Percentiles rank a stretch among this genome's conserved stretches.
These are phyloP conservation scores for Fusarium nanum DNA, from an alignment of 2,329 filamentous ascomycete genomes.

Conservation along the genomic window DNA sequence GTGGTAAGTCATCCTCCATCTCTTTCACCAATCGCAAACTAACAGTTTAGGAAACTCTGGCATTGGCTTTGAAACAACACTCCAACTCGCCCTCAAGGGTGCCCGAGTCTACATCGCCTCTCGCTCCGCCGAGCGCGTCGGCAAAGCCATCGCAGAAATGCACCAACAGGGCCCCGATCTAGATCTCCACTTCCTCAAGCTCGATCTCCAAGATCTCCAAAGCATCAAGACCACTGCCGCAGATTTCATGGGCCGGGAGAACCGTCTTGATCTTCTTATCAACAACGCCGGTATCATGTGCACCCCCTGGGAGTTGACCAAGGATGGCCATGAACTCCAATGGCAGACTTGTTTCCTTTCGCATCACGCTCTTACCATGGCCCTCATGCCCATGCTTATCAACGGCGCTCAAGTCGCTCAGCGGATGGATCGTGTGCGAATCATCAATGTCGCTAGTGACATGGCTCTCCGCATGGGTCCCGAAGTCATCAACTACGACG, in stretches of 20 bases:
- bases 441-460: conserved; percentile 45
- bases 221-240: conserved; percentile 31
- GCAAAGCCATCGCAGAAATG: conserved; percentile 40
- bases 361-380: conserved; percentile 35
- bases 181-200: conserved; percentile 41
- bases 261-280: conserved; percentile 37
- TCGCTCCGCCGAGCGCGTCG: conserved; percentile 36
- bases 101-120: conserved; percentile 42
- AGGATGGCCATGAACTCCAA: conserved; percentile 39
- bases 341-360: conserved; percentile 43
- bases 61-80: conserved; percentile 41
- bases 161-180: conserved; percentile 3
- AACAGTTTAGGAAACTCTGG: conserved; percentile 29
- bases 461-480: conserved; percentile 32
- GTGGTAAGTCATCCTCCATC: conserved; percentile 12
- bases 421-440: conserved; percentile 32
- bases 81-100: conserved; percentile 33
- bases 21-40: fast-evolving
- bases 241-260: conserved; percentile 33
- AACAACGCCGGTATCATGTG: conserved; percentile 45
- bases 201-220: conserved; percentile 39
- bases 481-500: conserved; percentile 35
- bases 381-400: conserved; percentile 28
- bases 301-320: conserved; percentile 34
- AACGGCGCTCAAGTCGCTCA: conserved; percentile 17